Conservation (phyloP, 345 rosid genomes). For the Dipteronia dyeriana region DNA sequence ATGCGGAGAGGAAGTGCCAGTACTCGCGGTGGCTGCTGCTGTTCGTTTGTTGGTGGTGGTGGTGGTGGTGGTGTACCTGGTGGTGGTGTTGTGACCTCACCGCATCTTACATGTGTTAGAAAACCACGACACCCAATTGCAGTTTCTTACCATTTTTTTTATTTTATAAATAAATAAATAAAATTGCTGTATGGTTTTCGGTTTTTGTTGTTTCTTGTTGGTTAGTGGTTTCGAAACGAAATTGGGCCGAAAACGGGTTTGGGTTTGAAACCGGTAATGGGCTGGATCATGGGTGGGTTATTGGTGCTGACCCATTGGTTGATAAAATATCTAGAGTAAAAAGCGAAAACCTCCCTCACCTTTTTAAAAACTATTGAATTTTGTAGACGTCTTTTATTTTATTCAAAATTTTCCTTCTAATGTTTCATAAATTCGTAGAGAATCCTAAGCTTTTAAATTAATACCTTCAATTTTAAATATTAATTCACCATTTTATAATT, state of each 20-base stretch:
- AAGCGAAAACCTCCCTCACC: background rate
- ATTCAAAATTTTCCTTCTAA: background rate
- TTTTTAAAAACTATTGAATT: background rate
- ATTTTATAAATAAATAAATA: too few relatives aligned
- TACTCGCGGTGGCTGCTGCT: background rate
- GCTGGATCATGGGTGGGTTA: background rate
- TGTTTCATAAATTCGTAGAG: too few relatives aligned
- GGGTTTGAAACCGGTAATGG: background rate
- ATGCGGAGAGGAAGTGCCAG: slow-evolving; percentile 30
- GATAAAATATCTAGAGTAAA: background rate
- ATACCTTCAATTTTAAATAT: too few relatives aligned
- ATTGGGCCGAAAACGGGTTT: background rate
- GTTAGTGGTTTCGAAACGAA: background rate
- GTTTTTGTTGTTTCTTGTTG: background rate
- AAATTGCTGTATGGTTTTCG: background rate
- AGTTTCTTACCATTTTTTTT: background rate
- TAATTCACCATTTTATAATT: too few relatives aligned
- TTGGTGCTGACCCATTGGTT: background rate
- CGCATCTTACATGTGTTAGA: slow-evolving; percentile 26
- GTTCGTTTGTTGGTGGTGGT: background rate
- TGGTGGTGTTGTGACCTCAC: background rate
- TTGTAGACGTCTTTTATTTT: background rate
- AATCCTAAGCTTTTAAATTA: too few relatives aligned
- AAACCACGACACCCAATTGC: background rate
- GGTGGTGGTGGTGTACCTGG: too few relatives aligned